Conservation (phyloP, 306 rosid species). For the Cucumis sativus region DNA sequence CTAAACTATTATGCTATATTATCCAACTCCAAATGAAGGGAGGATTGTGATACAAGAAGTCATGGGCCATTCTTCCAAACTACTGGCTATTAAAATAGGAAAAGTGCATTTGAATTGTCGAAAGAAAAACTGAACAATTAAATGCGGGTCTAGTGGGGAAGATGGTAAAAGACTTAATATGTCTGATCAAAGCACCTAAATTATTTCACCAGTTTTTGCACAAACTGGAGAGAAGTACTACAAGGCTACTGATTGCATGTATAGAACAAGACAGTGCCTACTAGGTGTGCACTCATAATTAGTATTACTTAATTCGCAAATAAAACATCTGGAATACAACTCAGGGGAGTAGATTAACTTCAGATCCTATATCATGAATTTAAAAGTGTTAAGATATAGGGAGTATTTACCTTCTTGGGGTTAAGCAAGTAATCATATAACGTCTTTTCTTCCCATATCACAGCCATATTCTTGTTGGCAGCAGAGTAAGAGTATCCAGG, state of each 20-base stretch:
- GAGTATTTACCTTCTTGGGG: not conserved
- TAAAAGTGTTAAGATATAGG: not conserved
- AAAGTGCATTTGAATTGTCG: not conserved
- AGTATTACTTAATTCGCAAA: not conserved
- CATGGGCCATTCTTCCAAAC: not conserved
- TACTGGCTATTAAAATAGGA: not conserved
- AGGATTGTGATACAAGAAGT: not conserved
- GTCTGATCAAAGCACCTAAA: not conserved
- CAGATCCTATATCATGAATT: not conserved
- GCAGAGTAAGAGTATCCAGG: conserved; percentile 9
- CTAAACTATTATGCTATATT: not conserved
- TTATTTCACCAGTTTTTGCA: not conserved
- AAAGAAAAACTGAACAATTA: not conserved
- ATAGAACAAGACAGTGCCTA: not conserved
- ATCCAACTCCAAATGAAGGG: not conserved
- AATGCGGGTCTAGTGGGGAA: not conserved
- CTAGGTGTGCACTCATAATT: not conserved
- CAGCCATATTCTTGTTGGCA: conserved; percentile 9
- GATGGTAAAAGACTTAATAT: no score
- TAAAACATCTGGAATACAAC: not conserved
- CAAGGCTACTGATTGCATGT: not conserved
- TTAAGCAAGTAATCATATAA: conserved; percentile 7
- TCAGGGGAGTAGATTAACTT: not conserved
- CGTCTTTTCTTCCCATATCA: conserved; percentile 4
- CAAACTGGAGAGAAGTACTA: not conserved